phyloP scores from a whole-genome alignment of 306 rosid species.

The Lathyrus oleraceus region DNA sequence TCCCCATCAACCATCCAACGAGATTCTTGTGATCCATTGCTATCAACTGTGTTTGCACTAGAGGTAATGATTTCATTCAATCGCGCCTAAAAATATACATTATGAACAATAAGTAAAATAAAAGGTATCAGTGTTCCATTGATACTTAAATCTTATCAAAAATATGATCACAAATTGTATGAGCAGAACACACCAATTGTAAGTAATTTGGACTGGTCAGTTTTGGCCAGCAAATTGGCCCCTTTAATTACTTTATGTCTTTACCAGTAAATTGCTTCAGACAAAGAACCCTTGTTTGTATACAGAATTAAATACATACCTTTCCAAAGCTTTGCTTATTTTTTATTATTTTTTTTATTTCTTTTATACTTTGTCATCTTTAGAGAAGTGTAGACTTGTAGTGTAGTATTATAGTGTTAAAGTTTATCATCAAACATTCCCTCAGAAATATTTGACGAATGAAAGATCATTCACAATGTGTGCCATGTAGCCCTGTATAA shows the following conservation, averaged over 20 bases:
- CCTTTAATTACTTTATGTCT: conserved; percentile 26
- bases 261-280: conserved; percentile 9
- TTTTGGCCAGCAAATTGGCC: conserved; percentile 10
- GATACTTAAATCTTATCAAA: conserved; percentile 31
- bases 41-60: conserved; percentile 43
- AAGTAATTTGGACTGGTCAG: conserved; percentile 9
- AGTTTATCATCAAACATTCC: neutral
- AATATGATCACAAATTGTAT: neutral
- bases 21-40: conserved; percentile 52
- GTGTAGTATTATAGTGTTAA: neutral
- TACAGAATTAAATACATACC: neutral
- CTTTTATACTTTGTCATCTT: conserved; percentile 4
- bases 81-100: conserved; percentile 58
- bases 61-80: conserved; percentile 74
- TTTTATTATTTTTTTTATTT: neutral
- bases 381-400: neutral
- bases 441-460: neutral
- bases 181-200: conserved; percentile 2
- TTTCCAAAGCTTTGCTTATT: conserved; percentile 2
- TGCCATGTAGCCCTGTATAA: conserved; percentile 8
- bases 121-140: conserved; percentile 12
- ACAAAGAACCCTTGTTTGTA: conserved; percentile 23
- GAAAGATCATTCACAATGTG: neutral
- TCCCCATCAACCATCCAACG: conserved; percentile 92
- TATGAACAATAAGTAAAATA: conserved; percentile 15